Conservation (phyloP, 441 rosid genomes). For the Eutrema salsugineum region DNA sequence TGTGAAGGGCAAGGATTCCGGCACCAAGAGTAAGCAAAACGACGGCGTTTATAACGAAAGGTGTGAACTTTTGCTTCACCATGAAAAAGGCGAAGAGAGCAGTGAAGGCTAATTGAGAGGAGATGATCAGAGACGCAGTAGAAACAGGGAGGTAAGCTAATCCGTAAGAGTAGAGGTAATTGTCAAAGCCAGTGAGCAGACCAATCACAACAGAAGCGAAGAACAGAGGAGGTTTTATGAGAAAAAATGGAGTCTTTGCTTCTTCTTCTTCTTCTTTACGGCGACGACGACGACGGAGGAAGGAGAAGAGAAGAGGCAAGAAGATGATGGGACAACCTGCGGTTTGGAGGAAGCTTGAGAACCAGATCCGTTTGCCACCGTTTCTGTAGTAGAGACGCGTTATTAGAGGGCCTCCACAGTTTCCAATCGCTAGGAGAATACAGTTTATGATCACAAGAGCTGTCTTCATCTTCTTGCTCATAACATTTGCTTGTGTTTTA, state of each 20-base stretch:
- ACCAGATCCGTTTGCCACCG: conserved; percentile 67
- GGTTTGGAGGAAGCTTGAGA: conserved; percentile 64
- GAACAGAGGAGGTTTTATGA: conserved; percentile 34
- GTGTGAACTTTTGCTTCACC: conserved; percentile 48
- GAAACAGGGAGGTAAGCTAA: conserved; percentile 47
- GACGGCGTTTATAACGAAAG: conserved; percentile 38
- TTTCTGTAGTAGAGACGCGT: conserved; percentile 63
- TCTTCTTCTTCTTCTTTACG: neutral
- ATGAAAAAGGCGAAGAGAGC: conserved; percentile 49
- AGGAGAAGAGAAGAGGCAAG: conserved; percentile 42
- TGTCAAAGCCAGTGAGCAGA: conserved; percentile 44
- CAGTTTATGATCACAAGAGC: conserved; percentile 41
- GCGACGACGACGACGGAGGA: conserved; percentile 2
- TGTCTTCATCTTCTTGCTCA: conserved; percentile 21
- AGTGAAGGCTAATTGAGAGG: conserved; percentile 47
- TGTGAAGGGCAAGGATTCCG: conserved; percentile 33
- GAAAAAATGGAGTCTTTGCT: neutral
- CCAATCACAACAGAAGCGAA: conserved; percentile 35
- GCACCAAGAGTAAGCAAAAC: conserved; percentile 41
- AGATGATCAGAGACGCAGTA: conserved; percentile 46
- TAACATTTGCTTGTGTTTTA: neutral
- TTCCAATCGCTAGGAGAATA: conserved; percentile 43
- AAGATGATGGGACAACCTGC: conserved; percentile 50
- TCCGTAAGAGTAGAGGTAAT: conserved; percentile 45
- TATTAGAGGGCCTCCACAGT: conserved; percentile 57